phyloP scores from a whole-genome alignment of 495 filamentous ascomycete species.

The Friedmanniomyces simplex region DNA sequence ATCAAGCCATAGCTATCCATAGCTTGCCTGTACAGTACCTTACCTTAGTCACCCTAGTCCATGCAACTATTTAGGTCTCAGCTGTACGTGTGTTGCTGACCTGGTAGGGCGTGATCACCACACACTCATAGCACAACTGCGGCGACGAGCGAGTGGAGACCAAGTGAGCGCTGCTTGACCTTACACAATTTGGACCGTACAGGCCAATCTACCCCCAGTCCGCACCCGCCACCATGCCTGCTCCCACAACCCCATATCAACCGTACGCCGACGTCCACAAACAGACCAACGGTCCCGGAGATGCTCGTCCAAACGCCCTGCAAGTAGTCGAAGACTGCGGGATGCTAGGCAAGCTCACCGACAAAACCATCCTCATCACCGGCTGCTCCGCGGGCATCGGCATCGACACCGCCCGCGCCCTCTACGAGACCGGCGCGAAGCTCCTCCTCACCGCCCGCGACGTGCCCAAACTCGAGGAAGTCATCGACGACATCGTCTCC shows the following conservation, averaged over 20 bases:
- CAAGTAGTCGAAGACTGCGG: slow-evolving; percentile 38
- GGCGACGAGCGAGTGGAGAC: no score
- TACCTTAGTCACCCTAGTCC: no score
- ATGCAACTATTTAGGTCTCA: no score
- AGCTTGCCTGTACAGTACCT: no score
- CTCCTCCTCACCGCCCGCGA: slow-evolving; percentile 38
- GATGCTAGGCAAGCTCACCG: slow-evolving; percentile 29
- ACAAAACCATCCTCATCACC: slow-evolving; percentile 58
- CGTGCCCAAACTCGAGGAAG: slow-evolving; percentile 25
- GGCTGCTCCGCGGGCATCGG: slow-evolving; percentile 54
- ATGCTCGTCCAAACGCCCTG: slow-evolving; percentile 39
- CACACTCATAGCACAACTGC: no score
- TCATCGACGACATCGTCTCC: slow-evolving; percentile 16
- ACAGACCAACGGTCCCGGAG: slow-evolving; percentile 35
- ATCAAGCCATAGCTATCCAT: no score
- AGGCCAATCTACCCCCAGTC: neutral
- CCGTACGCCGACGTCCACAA: slow-evolving; percentile 16
- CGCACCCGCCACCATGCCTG: neutral
- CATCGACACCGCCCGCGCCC: slow-evolving; percentile 39
- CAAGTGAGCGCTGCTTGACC: no score
- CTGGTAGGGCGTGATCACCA: no score
- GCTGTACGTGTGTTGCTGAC: no score
- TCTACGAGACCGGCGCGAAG: slow-evolving; percentile 39
- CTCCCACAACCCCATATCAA: slow-evolving; percentile 11
- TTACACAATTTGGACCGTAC: no score